Evolutionary conservation across 805 yeast genomes (phyloP), one percentile per base, ranked within the genome.

Genomic region (Isabelozyma pseudorhagii): DNA sequence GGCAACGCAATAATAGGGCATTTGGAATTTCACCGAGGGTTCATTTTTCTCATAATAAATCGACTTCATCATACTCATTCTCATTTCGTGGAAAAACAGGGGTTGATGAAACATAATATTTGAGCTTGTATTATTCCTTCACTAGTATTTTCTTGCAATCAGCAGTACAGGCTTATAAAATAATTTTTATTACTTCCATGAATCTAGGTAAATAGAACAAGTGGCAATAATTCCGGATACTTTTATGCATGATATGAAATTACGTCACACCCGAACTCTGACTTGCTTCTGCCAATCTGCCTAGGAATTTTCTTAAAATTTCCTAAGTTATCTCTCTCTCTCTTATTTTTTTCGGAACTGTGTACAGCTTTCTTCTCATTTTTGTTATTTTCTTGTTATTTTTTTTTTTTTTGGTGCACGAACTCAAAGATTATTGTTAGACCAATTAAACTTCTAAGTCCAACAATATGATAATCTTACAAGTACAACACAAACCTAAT

Each of bases 391-490:
- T 21, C 28, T 43, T 31, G 15, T 31, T 25, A 25, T 17, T 31
- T 44, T 44, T 44, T 44, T 44, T 44, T 15, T 44, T 31, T 44
- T 31, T 6, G 36, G n/a, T 31, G 36, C 36, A 31, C 36, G 36
- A 13, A 31, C 36, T 31, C 36, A 31, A 31, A 13, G 4, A 31
- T 9, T 9, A 9, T 31, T 9, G n/a, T 9, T 13, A 31, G 36
- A 31, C 36, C 36, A 31, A 31, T 31, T 31, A 31, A 31, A 13
- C 36, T 31, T 21, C 25, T 4, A 21, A 21, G 25, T 4, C 25
- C 25, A 21, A 21, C 25, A 21, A 1, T 21, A 21, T 4, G 25
- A 21, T 21, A 5, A 21, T 21, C 25, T 21, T 21, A 21, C 6
- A 15, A 15, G 25, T 4, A 21, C 25, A 21, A 21, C 25, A 21